These are phyloP conservation scores for Apostasia ramifera DNA, from an alignment of 106 monocot genomes.

Conservation along the genomic window DNA sequence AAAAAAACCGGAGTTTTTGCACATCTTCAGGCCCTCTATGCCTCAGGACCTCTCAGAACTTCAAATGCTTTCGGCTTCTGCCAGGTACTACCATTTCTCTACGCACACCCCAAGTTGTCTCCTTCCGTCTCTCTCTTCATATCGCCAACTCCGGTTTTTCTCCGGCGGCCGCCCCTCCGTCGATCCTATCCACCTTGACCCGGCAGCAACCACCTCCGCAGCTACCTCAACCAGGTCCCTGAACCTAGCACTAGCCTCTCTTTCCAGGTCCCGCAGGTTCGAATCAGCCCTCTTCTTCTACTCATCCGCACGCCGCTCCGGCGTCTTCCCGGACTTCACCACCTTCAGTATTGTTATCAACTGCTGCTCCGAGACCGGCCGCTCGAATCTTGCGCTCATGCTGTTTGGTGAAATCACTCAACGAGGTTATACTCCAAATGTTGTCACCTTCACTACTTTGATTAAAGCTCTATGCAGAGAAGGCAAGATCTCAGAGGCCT, in stretches of 20 bases:
- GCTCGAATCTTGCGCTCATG: constrained; percentile 18
- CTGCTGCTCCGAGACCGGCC: constrained; percentile 13
- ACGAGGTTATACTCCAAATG: constrained; percentile 3
- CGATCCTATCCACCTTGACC: background rate
- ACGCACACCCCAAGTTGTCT: background rate
- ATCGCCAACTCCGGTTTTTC: background rate
- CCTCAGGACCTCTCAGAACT: too few relatives aligned
- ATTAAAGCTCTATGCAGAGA: constrained; percentile 25
- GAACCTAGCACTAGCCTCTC: constrained; percentile 16
- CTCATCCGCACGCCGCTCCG: constrained; percentile 6
- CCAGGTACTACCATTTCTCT: background rate
- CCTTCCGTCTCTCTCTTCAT: background rate
- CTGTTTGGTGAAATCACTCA: constrained; percentile 32
- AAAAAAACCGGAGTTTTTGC: too few relatives aligned
- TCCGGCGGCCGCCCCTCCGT: background rate
- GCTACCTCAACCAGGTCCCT: constrained; percentile 7
- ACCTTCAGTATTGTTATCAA: constrained; percentile 24
- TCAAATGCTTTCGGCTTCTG: background rate
- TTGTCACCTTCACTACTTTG: constrained; percentile 26
- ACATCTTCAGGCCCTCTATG: too few relatives aligned
- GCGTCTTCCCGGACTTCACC: constrained; percentile 9
- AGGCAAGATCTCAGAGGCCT: constrained; percentile 8
- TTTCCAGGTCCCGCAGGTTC: constrained; percentile 11
- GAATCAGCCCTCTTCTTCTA: constrained; percentile 12
- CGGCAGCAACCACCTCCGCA: background rate